Evolutionary conservation across 2,329 filamentous ascomycete species (phyloP).

Genomic region (Beauveria asiatica): DNA sequence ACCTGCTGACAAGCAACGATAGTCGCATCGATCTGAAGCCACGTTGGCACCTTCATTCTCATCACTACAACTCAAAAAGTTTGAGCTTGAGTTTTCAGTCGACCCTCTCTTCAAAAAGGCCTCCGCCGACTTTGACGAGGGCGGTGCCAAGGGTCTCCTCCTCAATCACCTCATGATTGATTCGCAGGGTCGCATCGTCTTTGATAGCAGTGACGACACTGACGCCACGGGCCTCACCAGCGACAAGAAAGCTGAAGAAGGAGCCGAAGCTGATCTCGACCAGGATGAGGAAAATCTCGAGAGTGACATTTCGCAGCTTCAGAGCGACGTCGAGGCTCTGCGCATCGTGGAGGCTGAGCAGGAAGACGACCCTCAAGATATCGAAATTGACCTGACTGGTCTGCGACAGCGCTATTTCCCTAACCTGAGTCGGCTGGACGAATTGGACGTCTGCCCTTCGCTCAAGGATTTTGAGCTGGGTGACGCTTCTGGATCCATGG

Average conservation of each 20-base stretch:
- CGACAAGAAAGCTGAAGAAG: conserved; percentile 34
- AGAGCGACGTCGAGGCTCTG: conserved; percentile 14
- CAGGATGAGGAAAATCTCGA: conserved; percentile 29
- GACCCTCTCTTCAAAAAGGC: conserved; percentile 99
- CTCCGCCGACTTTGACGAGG: conserved; percentile 96
- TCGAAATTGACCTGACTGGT: conserved; percentile 69
- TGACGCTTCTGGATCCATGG: conserved; percentile 72
- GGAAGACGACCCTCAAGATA: conserved; percentile 35
- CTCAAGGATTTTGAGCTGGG: conserved; percentile 90
- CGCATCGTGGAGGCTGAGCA: conserved; percentile 33
- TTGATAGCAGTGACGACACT: conserved; percentile 91
- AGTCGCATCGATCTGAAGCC: conserved; percentile 73
- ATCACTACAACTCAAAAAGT: conserved; percentile 88
- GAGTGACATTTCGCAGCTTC: conserved; percentile 15
- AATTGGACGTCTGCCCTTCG: conserved; percentile 88
- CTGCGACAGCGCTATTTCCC: conserved; percentile 81
- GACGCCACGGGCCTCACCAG: conserved; percentile 86
- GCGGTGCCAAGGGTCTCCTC: conserved; percentile 87
- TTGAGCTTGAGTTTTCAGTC: conserved; percentile 92
- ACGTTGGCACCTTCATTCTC: conserved; percentile 85
- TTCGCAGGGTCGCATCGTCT: conserved; percentile 83
- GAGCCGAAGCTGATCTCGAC: conserved; percentile 31
- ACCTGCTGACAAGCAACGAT: neutral
- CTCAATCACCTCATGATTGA: conserved; percentile 97
- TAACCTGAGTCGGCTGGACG: conserved; percentile 65